Evolutionary conservation across 495 filamentous ascomycete species (phyloP).

Genomic region (Lophiotrema nucula): DNA sequence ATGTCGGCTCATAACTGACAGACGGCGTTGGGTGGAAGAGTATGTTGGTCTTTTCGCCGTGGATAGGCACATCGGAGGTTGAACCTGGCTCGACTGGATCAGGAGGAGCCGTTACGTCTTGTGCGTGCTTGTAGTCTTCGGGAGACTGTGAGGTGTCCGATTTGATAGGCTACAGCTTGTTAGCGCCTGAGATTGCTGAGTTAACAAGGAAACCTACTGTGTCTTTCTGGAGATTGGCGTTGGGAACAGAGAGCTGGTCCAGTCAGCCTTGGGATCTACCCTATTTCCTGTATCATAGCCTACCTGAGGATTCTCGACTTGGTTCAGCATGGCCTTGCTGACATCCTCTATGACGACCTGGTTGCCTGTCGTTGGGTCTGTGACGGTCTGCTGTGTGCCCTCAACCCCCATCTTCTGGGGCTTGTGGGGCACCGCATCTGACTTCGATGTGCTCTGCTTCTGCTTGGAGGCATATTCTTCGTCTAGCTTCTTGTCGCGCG

Average conservation of each 20-base stretch:
- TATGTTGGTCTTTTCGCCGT: conserved; percentile 92
- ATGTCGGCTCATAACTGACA: conserved; percentile 83
- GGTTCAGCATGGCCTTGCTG: conserved; percentile 63
- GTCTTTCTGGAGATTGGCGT: conserved; percentile 76
- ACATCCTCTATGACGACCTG: conserved; percentile 87
- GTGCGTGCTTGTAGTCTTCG: conserved; percentile 74
- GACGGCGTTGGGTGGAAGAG: conserved; percentile 93
- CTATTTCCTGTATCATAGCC: conserved; percentile 14
- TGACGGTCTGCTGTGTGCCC: conserved; percentile 66
- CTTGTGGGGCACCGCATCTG: conserved; percentile 43
- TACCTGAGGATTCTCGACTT: conserved; percentile 68
- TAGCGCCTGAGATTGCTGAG: conserved; percentile 8
- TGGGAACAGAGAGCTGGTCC: conserved; percentile 73
- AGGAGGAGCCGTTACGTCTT: conserved; percentile 88
- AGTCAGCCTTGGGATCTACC: not conserved
- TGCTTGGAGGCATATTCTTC: conserved; percentile 57
- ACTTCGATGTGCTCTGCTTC: conserved; percentile 34
- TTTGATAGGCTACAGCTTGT: conserved; percentile 53
- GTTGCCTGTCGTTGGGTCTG: conserved; percentile 82
- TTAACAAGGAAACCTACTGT: conserved; percentile 50
- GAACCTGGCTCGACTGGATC: conserved; percentile 75
- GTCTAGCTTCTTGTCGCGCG: conserved; percentile 70
- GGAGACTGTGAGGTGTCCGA: conserved; percentile 62
- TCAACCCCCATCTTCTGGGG: conserved; percentile 48
- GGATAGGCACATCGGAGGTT: conserved; percentile 91